Evolutionary conservation across 352 stramenopile species (phyloP).

Genomic region (Globisporangium sylvaticum): DNA sequence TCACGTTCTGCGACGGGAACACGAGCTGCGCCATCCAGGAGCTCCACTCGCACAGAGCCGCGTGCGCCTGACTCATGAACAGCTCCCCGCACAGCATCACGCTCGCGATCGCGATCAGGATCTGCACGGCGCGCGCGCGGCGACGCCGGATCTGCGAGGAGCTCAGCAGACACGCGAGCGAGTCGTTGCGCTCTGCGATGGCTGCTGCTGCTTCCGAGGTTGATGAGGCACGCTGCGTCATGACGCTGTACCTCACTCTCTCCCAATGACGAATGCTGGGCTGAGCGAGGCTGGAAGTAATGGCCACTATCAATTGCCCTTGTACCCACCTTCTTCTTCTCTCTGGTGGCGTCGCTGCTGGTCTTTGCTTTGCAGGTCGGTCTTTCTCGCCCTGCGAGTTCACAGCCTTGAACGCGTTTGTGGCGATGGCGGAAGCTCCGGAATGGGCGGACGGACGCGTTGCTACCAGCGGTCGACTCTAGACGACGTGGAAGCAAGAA

Average conservation of each 20-base stretch:
- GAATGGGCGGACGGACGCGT: not conserved
- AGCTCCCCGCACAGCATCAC: not conserved
- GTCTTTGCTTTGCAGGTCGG: not conserved
- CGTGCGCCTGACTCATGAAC: not conserved
- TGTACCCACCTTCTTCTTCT: no score
- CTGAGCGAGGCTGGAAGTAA: no score
- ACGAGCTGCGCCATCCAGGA: constrained; percentile 28
- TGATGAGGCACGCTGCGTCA: not conserved
- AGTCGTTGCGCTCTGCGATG: not conserved
- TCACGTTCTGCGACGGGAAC: constrained; percentile 48
- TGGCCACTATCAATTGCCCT: no score
- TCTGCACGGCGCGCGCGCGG: constrained; percentile 10
- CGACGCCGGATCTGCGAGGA: constrained; percentile 6
- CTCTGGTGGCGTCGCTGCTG: not conserved
- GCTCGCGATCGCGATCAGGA: constrained; percentile 8
- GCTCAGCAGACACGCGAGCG: constrained; percentile 3
- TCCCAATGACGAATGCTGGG: not conserved
- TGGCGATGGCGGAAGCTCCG: not conserved
- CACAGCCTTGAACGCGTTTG: not conserved
- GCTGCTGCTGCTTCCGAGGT: not conserved
- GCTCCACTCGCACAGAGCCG: constrained; percentile 15
- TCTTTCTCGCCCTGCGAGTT: not conserved
- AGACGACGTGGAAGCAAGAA: not conserved
- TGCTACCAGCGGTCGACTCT: not conserved
- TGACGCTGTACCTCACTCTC: not conserved